A percentile compares a stretch with the other conserved stretches of the same genome.
Evolutionary conservation across 192 early-diverging fungal species (phyloP).

Genomic region (Coemansia biformis): DNA sequence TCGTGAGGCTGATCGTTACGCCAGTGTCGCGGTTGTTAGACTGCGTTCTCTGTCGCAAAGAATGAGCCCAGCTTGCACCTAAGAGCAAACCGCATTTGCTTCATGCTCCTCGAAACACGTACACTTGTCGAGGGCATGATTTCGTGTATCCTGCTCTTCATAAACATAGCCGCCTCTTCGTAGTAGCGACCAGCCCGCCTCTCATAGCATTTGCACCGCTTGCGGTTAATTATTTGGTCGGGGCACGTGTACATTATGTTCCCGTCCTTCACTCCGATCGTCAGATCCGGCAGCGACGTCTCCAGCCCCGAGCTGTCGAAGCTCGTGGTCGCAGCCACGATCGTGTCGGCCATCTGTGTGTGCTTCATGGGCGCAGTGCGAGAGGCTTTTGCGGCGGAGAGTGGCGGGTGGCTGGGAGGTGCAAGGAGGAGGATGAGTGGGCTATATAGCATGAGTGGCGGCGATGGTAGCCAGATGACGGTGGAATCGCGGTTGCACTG

Average conservation of each 20-base stretch:
- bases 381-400: too few relatives aligned
- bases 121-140: slow-evolving; percentile 11
- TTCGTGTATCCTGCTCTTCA: slow-evolving; percentile 19
- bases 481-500: too few relatives aligned
- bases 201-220: slow-evolving; percentile 25
- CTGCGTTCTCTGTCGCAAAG: slow-evolving; percentile 20
- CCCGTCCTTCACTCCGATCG: slow-evolving; percentile 37
- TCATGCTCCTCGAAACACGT: slow-evolving; percentile 15
- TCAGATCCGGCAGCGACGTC: slow-evolving; percentile 31
- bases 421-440: too few relatives aligned
- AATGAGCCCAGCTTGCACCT: slow-evolving; percentile 28
- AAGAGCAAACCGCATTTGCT: slow-evolving; percentile 16
- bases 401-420: too few relatives aligned
- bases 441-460: too few relatives aligned
- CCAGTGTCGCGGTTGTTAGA: too few relatives aligned
- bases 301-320: slow-evolving; percentile 15
- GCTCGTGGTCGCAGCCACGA: background rate
- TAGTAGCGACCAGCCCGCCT: slow-evolving; percentile 6
- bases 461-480: too few relatives aligned
- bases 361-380: too few relatives aligned
- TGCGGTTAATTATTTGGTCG: slow-evolving; percentile 32
- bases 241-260: slow-evolving; percentile 36
- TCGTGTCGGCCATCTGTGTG: too few relatives aligned
- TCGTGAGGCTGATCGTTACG: too few relatives aligned
- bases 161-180: slow-evolving; percentile 6